Evolutionary conservation across 2,329 filamentous ascomycete genomes (phyloP).

Genomic region (Cryphonectria parasitica): DNA sequence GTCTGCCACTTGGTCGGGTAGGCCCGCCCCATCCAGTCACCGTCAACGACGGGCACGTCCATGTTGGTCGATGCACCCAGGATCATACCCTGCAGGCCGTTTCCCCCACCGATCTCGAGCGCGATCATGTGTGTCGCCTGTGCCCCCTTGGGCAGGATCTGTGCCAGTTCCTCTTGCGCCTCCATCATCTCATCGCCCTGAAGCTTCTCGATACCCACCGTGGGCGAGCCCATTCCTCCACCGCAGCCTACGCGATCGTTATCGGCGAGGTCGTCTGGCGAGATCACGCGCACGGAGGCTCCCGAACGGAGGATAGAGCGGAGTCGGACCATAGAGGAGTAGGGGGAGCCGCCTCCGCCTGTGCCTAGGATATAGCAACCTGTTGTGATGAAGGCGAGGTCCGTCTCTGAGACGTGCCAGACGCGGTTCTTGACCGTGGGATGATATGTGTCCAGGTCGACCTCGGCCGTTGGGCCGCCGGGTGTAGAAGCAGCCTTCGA

Average conservation of each 20-base stretch:
- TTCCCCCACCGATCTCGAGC: conserved; percentile 69
- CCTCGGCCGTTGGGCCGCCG: conserved; percentile 24
- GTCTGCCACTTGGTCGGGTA: conserved; percentile 61
- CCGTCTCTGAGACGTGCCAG: conserved; percentile 63
- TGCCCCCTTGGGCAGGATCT: conserved; percentile 44
- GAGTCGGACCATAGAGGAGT: conserved; percentile 54
- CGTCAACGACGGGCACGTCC: conserved; percentile 55
- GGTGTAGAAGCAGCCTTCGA: background rate
- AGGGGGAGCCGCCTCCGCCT: conserved; percentile 64
- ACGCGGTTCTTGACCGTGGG: conserved; percentile 54
- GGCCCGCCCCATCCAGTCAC: conserved; percentile 54
- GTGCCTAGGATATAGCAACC: conserved; percentile 66
- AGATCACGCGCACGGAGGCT: conserved; percentile 55
- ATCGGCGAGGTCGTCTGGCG: conserved; percentile 52
- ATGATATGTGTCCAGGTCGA: conserved; percentile 48
- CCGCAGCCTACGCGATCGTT: conserved; percentile 58
- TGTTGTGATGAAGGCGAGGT: conserved; percentile 59
- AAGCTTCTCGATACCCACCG: conserved; percentile 64
- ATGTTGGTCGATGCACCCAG: conserved; percentile 58
- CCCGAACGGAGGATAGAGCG: conserved; percentile 55
- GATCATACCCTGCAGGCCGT: conserved; percentile 63
- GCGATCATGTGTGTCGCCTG: conserved; percentile 61
- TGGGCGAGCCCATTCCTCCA: conserved; percentile 62
- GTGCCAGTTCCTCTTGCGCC: conserved; percentile 56
- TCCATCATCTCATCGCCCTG: conserved; percentile 59